Percentiles rank a stretch among this genome's conserved stretches.
Evolutionary conservation across 2,329 filamentous ascomycete species (phyloP).

Genomic region (Podosphaera fusca): DNA sequence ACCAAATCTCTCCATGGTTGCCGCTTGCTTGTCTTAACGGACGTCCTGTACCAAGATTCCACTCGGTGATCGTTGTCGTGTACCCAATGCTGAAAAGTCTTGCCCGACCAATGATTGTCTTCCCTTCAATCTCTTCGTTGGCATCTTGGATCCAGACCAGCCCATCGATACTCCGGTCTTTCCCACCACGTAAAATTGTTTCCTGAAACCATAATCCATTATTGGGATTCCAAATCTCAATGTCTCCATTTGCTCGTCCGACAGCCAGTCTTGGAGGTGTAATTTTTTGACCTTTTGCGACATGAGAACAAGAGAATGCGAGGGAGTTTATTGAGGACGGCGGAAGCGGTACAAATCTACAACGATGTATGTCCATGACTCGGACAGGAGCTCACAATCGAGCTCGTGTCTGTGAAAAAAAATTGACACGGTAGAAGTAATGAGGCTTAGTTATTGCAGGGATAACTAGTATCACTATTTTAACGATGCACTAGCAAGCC

Average conservation of each 20-base stretch:
- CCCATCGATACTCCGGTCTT: conserved; percentile 71
- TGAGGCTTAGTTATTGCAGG: no score
- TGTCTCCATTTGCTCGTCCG: conserved; percentile 81
- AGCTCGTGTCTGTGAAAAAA: no score
- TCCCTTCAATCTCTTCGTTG: conserved; percentile 41
- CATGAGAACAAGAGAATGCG: conserved; percentile 63
- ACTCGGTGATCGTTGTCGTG: conserved; percentile 79
- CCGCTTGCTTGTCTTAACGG: conserved; percentile 68
- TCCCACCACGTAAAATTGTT: conserved; percentile 58
- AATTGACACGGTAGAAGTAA: no score
- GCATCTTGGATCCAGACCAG: conserved; percentile 80
- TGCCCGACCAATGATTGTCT: conserved; percentile 43
- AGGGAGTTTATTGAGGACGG: conserved; percentile 83
- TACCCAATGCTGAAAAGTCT: conserved; percentile 93
- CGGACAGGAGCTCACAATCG: conserved; percentile 1
- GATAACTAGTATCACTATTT: no score
- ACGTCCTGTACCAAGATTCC: conserved; percentile 63
- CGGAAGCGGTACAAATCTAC: conserved; percentile 83
- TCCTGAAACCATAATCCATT: conserved; percentile 67
- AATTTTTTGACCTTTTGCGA: conserved; percentile 25
- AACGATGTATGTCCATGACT: conserved; percentile 85
- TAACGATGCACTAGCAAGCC: no score
- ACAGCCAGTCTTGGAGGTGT: conserved; percentile 58
- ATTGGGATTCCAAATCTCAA: conserved; percentile 90
- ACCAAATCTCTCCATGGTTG: conserved; percentile 94